A percentile compares a stretch with the other conserved stretches of the same genome.
Evolutionary conservation across 192 early-diverging fungal species (phyloP).

Genomic region (Coemansia sp.): DNA sequence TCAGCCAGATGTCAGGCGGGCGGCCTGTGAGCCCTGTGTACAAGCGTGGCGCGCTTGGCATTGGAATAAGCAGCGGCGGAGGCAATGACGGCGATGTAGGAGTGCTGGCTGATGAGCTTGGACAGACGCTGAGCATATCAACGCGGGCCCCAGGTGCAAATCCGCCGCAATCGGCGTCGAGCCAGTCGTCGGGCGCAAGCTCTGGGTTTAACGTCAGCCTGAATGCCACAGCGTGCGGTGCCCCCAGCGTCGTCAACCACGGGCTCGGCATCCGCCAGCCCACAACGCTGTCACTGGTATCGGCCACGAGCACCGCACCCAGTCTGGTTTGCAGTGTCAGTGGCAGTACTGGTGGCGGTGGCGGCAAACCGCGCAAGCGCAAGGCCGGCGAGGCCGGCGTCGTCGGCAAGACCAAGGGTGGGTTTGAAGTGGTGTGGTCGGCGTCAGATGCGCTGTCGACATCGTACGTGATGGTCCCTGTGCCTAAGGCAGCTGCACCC

Average conservation of each 20-base stretch:
- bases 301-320: conserved; percentile 3
- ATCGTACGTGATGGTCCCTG: conserved; percentile 51
- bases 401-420: conserved; percentile 48
- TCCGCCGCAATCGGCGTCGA: conserved; percentile 31
- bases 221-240: conserved; percentile 5
- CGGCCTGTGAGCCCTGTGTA: conserved; percentile 34
- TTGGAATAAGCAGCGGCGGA: too few relatives aligned
- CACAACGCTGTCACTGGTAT: neutral
- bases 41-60: conserved; percentile 42
- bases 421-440: conserved; percentile 51
- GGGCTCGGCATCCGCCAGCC: conserved; percentile 22
- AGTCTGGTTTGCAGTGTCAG: too few relatives aligned
- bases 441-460: conserved; percentile 40
- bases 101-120: conserved; percentile 42
- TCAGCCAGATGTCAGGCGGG: conserved; percentile 25
- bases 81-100: conserved; percentile 24
- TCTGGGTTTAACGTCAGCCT: conserved; percentile 37
- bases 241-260: neutral
- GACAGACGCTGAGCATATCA: conserved; percentile 23
- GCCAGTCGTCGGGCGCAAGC: conserved; percentile 46
- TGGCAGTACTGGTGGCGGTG: too few relatives aligned
- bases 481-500: conserved; percentile 32
- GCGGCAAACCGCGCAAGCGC: conserved; percentile 36
- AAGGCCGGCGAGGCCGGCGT: conserved; percentile 48
- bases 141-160: too few relatives aligned